Evolutionary conservation across 2,329 filamentous ascomycete species (phyloP), one percentile per base, ranked within the genome.

Genomic region (Venturiaceae sp.): DNA sequence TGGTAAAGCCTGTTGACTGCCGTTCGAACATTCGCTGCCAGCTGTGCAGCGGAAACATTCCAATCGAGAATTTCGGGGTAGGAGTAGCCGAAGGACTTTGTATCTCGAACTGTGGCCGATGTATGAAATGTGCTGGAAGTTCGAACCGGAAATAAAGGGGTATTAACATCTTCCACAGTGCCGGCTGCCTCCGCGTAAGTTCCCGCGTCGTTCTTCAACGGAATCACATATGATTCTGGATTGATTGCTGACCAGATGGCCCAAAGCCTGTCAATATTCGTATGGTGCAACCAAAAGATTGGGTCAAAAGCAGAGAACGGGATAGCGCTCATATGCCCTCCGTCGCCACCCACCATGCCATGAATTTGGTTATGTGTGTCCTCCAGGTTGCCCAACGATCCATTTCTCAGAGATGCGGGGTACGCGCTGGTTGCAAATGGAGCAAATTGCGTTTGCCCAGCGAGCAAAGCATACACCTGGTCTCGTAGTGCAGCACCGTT

Each of bases 251-350:
- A 26, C 58, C 58, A 60, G 11, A 60, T 60, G 34, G 19, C 26
- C 21, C 32, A 60, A 11, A 60, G 41, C 9, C 58, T 32, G 37
- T 58, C 55, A 19, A 60, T 41, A n/a, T 60, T 50, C 14, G 36
- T 23, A 28, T 58, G 55, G 26, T 60, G 58, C 3, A 60, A 7
- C 5, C 19, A 58, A 32, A 60, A 58, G 16, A 53, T 21, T 13
- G 58, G 58, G 32, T 60, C 58, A 44, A 23, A 41, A 2, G 58
- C 28, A 9, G 55, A 52, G 44, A 47, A 26, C 5, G 33, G 13
- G 11, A 54, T 26, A 33, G 8, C n/a, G 7, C 13, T 41, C 57
- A 58, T 54, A 30, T 58, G 50, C 11, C 52, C 52, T 19, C 37
- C 55, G 36, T 58, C 21, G 5, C 44, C 55, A 33, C 55, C 46